phyloP scores from a whole-genome alignment of 139 green algal species.

The Picochlorum sp. region DNA sequence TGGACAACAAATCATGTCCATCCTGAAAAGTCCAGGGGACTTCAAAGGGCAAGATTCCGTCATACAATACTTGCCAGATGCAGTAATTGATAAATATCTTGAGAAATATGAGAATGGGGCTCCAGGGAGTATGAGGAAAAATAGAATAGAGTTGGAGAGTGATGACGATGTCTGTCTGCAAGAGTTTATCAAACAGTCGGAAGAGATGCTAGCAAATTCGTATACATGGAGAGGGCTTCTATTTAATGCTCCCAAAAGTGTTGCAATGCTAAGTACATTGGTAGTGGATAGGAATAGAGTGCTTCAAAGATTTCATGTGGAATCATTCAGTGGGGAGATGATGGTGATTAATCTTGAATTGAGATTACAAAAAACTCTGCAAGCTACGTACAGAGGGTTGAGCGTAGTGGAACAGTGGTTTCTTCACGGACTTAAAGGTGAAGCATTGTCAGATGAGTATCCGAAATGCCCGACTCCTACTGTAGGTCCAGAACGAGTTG shows the following conservation, averaged over 20 bases:
- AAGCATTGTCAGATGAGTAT: background rate
- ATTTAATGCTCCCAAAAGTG: background rate
- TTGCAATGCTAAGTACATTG: background rate
- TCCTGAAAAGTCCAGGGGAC: background rate
- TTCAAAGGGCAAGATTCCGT: background rate
- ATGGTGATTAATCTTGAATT: slow-evolving; percentile 1
- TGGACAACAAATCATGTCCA: background rate
- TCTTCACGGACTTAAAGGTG: background rate
- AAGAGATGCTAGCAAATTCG: background rate
- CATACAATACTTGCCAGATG: slow-evolving; percentile 4
- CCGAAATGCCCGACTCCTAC: background rate
- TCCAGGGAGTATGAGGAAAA: background rate
- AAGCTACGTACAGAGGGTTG: slow-evolving; percentile 1
- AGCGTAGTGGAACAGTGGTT: background rate
- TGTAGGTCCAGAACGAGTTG: background rate
- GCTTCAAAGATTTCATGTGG: background rate
- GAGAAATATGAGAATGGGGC: background rate
- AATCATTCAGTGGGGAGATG: background rate
- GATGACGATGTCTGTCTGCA: background rate
- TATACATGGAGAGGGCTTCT: slow-evolving; percentile 1
- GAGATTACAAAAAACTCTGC: background rate
- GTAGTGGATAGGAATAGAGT: background rate
- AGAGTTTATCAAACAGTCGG: background rate
- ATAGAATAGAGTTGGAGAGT: background rate
- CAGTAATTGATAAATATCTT: slow-evolving; percentile 1